Percentiles rank a stretch among this genome's conserved stretches.
phyloP scores from a whole-genome alignment of 2,329 filamentous ascomycete species.

The Monosporascus ibericus region DNA sequence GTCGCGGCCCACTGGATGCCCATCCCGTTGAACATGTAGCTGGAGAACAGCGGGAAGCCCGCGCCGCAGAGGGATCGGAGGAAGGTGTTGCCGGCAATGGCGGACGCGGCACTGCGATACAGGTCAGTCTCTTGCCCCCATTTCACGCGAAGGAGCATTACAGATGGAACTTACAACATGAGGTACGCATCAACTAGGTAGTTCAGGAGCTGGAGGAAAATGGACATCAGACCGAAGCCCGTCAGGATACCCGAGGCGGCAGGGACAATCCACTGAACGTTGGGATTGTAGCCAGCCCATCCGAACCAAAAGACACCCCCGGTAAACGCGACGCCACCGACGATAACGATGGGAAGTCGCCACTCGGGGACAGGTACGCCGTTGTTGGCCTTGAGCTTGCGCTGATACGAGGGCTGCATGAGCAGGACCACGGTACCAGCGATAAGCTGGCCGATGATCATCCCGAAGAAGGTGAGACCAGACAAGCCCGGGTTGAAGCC shows the following conservation, averaged over 20 bases:
- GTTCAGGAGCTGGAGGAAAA: conserved; percentile 76
- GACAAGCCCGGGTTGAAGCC: conserved; percentile 62
- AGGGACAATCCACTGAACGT: conserved; percentile 60
- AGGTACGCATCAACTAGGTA: conserved; percentile 73
- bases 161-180: conserved; percentile 42
- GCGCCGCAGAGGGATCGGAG: conserved; percentile 72
- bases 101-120: conserved; percentile 56
- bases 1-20: conserved; percentile 58
- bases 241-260: conserved; percentile 55
- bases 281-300: conserved; percentile 56
- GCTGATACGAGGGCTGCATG: conserved; percentile 60
- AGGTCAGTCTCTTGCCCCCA: conserved; percentile 6
- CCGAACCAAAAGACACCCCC: conserved; percentile 72
- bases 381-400: conserved; percentile 62
- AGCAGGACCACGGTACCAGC: conserved; percentile 59
- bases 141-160: background rate
- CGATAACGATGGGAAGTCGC: conserved; percentile 58
- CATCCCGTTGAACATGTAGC: conserved; percentile 60
- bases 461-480: conserved; percentile 79
- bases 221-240: conserved; percentile 74
- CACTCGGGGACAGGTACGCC: conserved; percentile 60
- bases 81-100: conserved; percentile 77
- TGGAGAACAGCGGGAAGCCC: conserved; percentile 72
- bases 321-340: conserved; percentile 54
- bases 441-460: conserved; percentile 67